Conservation (phyloP, 75 land plant species). For the Chamaecyparis obtusa region DNA sequence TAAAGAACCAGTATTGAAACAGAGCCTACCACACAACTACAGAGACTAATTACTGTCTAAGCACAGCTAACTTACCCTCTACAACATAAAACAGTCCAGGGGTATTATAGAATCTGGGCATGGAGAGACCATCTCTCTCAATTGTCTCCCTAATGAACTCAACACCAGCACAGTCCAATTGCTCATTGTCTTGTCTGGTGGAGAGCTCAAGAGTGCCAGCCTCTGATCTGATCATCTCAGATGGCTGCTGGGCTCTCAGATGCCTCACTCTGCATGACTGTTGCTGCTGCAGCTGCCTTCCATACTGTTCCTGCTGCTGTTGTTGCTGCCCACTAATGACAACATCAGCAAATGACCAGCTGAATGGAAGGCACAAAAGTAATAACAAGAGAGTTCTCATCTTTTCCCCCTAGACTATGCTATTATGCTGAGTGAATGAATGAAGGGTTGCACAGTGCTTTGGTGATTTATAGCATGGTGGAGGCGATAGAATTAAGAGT, state of each 20-base stretch:
- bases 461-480: not conserved
- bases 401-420: not conserved
- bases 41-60: too few species aligned
- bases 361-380: not conserved
- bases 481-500: not conserved
- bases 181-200: conserved; percentile 21
- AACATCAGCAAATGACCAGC: too few species aligned
- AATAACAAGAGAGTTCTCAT: not conserved
- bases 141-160: conserved; percentile 21
- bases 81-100: conserved; percentile 22
- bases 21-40: too few species aligned
- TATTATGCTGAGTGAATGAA: not conserved
- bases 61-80: conserved; percentile 11
- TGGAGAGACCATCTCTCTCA: conserved; percentile 22
- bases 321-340: conserved; percentile 12
- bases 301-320: conserved; percentile 11
- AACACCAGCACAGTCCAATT: conserved; percentile 45
- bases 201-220: conserved; percentile 33
- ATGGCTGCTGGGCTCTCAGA: conserved; percentile 20
- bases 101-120: conserved; percentile 28
- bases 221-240: conserved; percentile 19
- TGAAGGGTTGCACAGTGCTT: not conserved
- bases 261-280: conserved; percentile 14
- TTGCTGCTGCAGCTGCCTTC: not conserved
- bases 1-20: not conserved